These are phyloP conservation scores for Tritrichomonas foetus DNA, from an alignment of 208 protist genomes.

Conservation along the genomic window DNA sequence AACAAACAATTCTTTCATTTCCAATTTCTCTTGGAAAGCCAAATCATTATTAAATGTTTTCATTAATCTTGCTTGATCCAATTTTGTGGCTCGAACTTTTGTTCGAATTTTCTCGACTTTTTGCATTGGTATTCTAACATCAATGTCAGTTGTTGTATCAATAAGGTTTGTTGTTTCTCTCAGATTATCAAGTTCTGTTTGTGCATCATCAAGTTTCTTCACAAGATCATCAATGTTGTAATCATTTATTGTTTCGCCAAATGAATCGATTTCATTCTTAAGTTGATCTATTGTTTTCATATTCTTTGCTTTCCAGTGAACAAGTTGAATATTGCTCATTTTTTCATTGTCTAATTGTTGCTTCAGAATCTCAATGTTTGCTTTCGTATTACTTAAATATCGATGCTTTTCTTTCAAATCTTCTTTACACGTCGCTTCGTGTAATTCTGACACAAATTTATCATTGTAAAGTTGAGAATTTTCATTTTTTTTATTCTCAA, in stretches of 20 bases:
- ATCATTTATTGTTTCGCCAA: background rate
- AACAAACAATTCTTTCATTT: background rate
- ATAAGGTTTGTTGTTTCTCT: background rate
- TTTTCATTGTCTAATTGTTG: constrained; percentile 3
- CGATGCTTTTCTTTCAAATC: background rate
- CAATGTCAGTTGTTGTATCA: background rate
- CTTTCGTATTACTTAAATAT: background rate
- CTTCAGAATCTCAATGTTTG: background rate
- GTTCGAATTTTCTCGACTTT: background rate
- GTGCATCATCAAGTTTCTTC: background rate
- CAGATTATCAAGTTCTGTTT: background rate
- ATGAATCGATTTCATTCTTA: background rate
- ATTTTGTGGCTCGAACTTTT: background rate
- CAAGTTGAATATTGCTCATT: background rate
- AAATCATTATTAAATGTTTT: background rate
- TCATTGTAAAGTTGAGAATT: background rate
- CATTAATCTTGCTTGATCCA: background rate
- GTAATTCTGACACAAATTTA: background rate
- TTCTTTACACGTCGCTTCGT: background rate
- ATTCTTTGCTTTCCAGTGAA: constrained; percentile 30
- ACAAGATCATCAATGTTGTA: background rate
- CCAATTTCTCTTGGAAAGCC: too few relatives aligned
- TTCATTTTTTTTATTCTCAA: background rate
- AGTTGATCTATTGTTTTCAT: background rate
- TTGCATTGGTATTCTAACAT: background rate